Conservation (phyloP, 1,284 basidiomycete genomes). For the Neonothopanus nambi region DNA sequence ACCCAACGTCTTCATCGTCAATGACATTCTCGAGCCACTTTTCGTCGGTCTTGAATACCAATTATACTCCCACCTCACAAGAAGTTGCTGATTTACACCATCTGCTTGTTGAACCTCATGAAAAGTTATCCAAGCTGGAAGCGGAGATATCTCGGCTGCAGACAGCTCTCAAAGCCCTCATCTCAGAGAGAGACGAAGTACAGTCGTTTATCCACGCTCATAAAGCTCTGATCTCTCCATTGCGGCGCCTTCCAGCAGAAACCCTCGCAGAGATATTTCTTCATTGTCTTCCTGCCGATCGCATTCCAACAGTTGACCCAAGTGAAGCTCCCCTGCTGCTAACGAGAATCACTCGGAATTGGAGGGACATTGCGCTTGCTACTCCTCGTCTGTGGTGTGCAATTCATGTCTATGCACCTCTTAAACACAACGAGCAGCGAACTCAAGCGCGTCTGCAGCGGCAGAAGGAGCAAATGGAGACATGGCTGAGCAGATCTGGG, state of each 20-base stretch:
- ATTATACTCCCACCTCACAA: slow-evolving; percentile 5
- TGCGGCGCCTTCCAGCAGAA: slow-evolving; percentile 17
- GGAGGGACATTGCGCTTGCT: slow-evolving; percentile 15
- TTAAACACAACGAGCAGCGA: background rate
- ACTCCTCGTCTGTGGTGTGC: slow-evolving; percentile 15
- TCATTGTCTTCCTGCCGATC: slow-evolving; percentile 12
- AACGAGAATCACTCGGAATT: slow-evolving; percentile 15
- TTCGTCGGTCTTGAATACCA: slow-evolving; percentile 9
- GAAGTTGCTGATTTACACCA: slow-evolving; percentile 5
- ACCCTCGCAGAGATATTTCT: slow-evolving; percentile 17
- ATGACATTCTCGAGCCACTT: slow-evolving; percentile 45
- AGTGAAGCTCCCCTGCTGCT: slow-evolving; percentile 17
- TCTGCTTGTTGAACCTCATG: background rate
- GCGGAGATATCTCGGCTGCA: background rate
- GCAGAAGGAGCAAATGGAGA: too few relatives aligned
- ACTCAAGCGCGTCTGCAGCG: too few relatives aligned
- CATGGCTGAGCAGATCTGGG: slow-evolving; percentile 9
- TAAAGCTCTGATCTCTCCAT: background rate
- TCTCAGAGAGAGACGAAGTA: background rate
- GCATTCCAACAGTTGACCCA: slow-evolving; percentile 6
- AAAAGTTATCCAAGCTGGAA: background rate
- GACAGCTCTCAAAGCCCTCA: background rate
- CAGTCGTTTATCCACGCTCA: slow-evolving; percentile 1
- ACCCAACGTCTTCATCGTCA: slow-evolving; percentile 30
- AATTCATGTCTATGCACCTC: slow-evolving; percentile 1